These are phyloP conservation scores for Suhomyces sp. DNA, from an alignment of 805 yeast species.

Conservation along the genomic window DNA sequence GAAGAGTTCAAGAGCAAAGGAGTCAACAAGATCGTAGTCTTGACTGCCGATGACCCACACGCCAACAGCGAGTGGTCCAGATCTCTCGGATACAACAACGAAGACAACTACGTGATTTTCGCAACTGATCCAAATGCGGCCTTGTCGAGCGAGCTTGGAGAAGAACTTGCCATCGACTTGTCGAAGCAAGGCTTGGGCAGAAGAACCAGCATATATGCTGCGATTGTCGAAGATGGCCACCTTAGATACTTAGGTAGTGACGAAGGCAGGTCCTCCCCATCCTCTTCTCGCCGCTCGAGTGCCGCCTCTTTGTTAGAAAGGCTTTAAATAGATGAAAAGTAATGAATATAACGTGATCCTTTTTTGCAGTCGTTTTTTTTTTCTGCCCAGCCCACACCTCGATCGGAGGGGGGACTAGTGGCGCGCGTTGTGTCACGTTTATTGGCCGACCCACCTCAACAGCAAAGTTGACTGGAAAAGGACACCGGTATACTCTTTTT, in stretches of 20 bases:
- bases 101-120: conserved; percentile 13
- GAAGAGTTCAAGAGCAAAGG: conserved; percentile 14
- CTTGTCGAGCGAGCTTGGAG: conserved; percentile 11
- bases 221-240: conserved; percentile 18
- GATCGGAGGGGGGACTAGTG: background rate
- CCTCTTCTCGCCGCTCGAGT: conserved; percentile 18
- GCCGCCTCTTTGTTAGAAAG: conserved; percentile 23
- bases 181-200: conserved; percentile 6
- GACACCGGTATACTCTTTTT: conserved; percentile 2
- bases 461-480: conserved; percentile 4
- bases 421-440: conserved; percentile 4
- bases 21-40: conserved; percentile 11
- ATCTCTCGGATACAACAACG: conserved; percentile 9
- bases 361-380: background rate
- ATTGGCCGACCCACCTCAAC: conserved; percentile 1
- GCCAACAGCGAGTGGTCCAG: conserved; percentile 11
- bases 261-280: conserved; percentile 17
- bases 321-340: background rate
- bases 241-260: conserved; percentile 18
- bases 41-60: conserved; percentile 13
- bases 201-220: conserved; percentile 12
- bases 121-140: conserved; percentile 13
- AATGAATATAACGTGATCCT: background rate
- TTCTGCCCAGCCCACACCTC: background rate
- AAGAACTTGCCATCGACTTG: conserved; percentile 9